phyloP scores from a whole-genome alignment of 2,329 filamentous ascomycete species.

The Pseudocercospora fuligena region DNA sequence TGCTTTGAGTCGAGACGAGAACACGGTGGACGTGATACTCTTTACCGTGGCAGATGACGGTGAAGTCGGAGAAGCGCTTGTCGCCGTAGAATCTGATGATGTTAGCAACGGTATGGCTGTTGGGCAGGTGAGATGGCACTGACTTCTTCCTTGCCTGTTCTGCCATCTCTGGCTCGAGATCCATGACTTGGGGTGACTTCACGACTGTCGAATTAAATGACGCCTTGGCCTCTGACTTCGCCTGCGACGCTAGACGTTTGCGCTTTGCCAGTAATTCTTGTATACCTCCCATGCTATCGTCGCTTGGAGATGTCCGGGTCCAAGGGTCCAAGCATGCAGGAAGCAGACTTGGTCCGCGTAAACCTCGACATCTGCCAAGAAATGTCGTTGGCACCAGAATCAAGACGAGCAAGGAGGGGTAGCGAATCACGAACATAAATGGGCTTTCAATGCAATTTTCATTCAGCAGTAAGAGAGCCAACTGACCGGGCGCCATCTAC shows the following conservation, averaged over 20 bases:
- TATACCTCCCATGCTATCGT: no score
- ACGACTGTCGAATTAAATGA: not conserved
- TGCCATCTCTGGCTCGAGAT: not conserved
- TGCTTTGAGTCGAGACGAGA: not conserved
- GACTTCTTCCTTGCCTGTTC: not conserved
- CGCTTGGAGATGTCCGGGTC: no score
- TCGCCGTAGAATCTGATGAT: not conserved
- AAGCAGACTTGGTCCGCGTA: not conserved
- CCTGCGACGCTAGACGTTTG: no score
- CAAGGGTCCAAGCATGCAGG: not conserved
- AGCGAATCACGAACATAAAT: not conserved
- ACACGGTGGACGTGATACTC: conserved; percentile 13
- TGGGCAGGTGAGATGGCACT: not conserved
- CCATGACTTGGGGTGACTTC: not conserved
- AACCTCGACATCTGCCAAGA: not conserved
- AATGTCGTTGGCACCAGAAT: not conserved
- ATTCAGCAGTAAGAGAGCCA: conserved; percentile 30
- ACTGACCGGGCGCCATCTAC: conserved; percentile 19
- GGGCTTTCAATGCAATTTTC: conserved; percentile 30
- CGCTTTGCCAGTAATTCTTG: no score
- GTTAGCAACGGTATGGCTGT: not conserved
- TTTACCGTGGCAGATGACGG: conserved; percentile 12
- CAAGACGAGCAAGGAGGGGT: not conserved
- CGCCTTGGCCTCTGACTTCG: no score
- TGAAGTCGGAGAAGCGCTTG: conserved; percentile 14